A percentile compares a stretch with the other conserved stretches of the same genome.
phyloP scores from a whole-genome alignment of 2,329 filamentous ascomycete species.

The Fusarium setosum region DNA sequence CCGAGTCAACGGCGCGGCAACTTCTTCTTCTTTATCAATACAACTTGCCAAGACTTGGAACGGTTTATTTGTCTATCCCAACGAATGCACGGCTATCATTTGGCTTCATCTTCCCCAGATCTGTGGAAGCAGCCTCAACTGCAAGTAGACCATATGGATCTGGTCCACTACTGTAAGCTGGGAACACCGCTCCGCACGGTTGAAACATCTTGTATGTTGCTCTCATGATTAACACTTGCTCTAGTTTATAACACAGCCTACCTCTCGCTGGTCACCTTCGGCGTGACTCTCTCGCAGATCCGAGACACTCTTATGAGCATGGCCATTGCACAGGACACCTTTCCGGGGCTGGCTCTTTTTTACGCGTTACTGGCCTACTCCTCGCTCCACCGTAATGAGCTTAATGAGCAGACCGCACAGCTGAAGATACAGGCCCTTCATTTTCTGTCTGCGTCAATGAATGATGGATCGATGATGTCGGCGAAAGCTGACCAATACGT shows the following conservation, averaged over 20 bases:
- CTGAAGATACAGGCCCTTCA: conserved; percentile 32
- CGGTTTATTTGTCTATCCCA: neutral
- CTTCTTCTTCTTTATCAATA: conserved; percentile 26
- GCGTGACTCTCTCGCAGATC: neutral
- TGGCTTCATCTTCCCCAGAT: neutral
- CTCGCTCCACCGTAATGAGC: conserved; percentile 22
- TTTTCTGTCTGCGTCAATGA: conserved; percentile 5
- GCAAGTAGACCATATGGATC: conserved; percentile 4
- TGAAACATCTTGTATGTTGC: rapidly evolving
- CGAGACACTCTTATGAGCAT: conserved; percentile 26
- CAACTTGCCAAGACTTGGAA: conserved; percentile 21
- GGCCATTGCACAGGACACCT: neutral
- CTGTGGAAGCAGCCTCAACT: neutral
- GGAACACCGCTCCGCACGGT: too few species aligned
- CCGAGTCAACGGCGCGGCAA: neutral
- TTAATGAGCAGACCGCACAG: conserved; percentile 6
- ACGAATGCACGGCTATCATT: rapidly evolving
- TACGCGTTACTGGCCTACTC: conserved; percentile 30
- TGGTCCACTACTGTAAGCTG: conserved; percentile 31
- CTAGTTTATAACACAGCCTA: conserved; percentile 27
- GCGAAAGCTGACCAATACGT: conserved; percentile 28
- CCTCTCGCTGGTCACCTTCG: conserved; percentile 22
- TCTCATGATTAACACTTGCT: neutral
- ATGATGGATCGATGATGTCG: neutral
- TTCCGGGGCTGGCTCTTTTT: conserved; percentile 22